A percentile compares a stretch with the other conserved stretches of the same genome.
phyloP scores from a whole-genome alignment of 768 basidiomycete species.

The Boletus sp. region DNA sequence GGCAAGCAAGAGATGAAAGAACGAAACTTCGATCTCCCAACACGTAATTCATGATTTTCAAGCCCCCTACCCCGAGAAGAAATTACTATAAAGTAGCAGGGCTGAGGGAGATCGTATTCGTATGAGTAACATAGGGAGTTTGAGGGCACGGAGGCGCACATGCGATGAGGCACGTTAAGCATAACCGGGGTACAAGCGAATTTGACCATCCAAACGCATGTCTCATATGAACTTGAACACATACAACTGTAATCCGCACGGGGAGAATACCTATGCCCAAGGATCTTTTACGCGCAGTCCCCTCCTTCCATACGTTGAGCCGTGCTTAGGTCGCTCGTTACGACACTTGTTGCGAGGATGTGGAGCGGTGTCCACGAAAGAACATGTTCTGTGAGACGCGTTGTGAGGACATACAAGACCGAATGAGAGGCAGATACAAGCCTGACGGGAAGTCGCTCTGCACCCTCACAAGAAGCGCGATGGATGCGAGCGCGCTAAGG shows the following conservation, averaged over 20 bases:
- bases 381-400: constrained; percentile 22
- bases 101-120: not conserved
- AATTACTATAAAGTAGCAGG: not conserved
- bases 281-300: constrained; percentile 19
- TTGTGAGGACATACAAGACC: constrained; percentile 5
- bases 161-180: not conserved
- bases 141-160: not conserved
- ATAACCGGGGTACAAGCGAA: not conserved
- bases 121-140: not conserved
- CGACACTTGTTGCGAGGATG: constrained; percentile 72
- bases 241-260: constrained; percentile 6
- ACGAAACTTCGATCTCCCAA: not conserved
- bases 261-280: constrained; percentile 11
- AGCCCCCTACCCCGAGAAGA: not conserved
- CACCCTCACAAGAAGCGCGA: constrained; percentile 73
- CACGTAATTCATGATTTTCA: not conserved
- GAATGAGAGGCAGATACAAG: constrained; percentile 17
- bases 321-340: constrained; percentile 73
- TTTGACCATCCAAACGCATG: constrained; percentile 12
- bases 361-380: constrained; percentile 53
- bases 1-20: not conserved
- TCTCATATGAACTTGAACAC: constrained; percentile 13
- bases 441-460: constrained; percentile 57
- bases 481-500: constrained; percentile 60
- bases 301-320: constrained; percentile 63